Evolutionary conservation across 306 rosid species (phyloP).

Genomic region (Carpinus viminea): DNA sequence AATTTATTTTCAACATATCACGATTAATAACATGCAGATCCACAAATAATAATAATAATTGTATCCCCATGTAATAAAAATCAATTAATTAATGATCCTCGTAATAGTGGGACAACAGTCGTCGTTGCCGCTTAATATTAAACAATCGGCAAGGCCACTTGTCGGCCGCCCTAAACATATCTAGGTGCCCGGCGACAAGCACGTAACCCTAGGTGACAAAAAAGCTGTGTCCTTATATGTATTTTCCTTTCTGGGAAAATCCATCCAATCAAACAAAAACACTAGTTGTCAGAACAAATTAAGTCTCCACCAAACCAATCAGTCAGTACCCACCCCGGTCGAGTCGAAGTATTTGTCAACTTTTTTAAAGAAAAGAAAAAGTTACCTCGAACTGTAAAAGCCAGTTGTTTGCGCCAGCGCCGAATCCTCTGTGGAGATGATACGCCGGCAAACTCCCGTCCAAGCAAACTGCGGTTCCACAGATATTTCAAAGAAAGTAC

Average conservation of each 20-base stretch:
- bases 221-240: not conserved
- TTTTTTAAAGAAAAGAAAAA: not conserved
- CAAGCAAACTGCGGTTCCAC: constrained; percentile 61
- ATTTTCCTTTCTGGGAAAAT: not conserved
- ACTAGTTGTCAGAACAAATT: not conserved
- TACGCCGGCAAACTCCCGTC: constrained; percentile 98
- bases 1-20: too few relatives aligned
- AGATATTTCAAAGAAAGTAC: not conserved
- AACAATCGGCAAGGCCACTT: too few relatives aligned
- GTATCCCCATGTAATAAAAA: not conserved
- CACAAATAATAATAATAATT: not conserved
- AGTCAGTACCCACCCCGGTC: not conserved
- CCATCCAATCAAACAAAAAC: not conserved
- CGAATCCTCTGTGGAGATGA: constrained; percentile 78
- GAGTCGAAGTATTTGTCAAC: not conserved
- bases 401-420: constrained; percentile 80
- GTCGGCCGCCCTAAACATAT: not conserved
- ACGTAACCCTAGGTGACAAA: not conserved
- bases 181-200: not conserved
- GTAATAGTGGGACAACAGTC: not conserved
- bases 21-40: too few relatives aligned
- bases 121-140: too few relatives aligned
- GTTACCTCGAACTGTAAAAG: constrained; percentile 89
- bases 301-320: not conserved
- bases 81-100: not conserved